These are phyloP conservation scores for Ceratobasidium sp. DNA, from an alignment of 1,284 basidiomycete species.

Conservation along the genomic window DNA sequence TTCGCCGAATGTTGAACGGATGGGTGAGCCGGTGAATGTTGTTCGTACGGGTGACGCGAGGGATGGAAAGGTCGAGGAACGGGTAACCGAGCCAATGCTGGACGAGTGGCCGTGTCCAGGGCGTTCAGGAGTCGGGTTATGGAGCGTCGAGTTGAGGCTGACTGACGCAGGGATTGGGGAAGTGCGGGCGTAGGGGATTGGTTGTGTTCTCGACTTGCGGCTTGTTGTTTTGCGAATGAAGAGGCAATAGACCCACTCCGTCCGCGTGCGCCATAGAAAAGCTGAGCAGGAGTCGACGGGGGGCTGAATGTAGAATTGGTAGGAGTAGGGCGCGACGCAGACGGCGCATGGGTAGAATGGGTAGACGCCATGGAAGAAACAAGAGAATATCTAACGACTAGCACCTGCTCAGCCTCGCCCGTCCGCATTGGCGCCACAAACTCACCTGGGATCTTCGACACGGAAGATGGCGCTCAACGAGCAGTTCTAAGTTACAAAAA, in stretches of 20 bases:
- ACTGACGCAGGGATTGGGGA: constrained; percentile 13
- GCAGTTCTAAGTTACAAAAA: constrained; percentile 8
- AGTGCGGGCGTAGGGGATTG: constrained; percentile 13
- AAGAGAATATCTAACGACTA: constrained; percentile 7
- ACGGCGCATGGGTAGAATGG: constrained; percentile 6
- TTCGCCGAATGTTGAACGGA: constrained; percentile 15
- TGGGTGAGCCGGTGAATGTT: constrained; percentile 18
- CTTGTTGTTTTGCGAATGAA: constrained; percentile 34
- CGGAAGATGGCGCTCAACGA: neutral
- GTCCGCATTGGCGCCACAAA: neutral
- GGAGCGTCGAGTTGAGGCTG: neutral
- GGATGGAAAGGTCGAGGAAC: constrained; percentile 26
- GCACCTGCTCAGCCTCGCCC: neutral
- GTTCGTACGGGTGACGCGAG: constrained; percentile 15
- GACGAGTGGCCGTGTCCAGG: constrained; percentile 6
- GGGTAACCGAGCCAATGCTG: constrained; percentile 15
- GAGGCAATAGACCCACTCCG: constrained; percentile 32
- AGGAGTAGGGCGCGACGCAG: neutral
- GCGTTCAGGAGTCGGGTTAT: too few relatives aligned
- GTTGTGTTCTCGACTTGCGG: neutral
- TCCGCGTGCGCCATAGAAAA: constrained; percentile 30
- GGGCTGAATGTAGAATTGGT: neutral
- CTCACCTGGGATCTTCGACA: constrained; percentile 23
- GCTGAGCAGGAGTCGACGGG: constrained; percentile 16
- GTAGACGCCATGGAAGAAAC: constrained; percentile 20